A percentile compares a stretch with the other conserved stretches of the same genome.
Conservation (phyloP, 2,329 filamentous ascomycete genomes). For the Fusarium burgessii region DNA sequence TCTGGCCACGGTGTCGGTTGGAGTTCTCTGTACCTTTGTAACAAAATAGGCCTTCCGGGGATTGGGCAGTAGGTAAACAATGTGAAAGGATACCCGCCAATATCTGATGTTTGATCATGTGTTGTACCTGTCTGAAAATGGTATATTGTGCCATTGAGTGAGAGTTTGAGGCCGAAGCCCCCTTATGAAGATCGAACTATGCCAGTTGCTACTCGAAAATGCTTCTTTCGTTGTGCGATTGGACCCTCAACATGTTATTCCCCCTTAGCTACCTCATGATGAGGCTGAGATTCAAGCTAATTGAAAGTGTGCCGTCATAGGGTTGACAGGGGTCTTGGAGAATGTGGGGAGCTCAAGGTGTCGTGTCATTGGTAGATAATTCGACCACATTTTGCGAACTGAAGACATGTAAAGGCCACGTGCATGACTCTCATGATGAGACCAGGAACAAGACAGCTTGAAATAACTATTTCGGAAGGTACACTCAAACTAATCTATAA, state of each 20-base stretch:
- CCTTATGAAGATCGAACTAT: background rate
- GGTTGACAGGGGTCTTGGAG: conserved; percentile 33
- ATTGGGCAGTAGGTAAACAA: conserved; percentile 42
- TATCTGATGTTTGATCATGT: conserved; percentile 11
- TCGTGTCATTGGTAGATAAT: conserved; percentile 16
- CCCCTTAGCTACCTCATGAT: background rate
- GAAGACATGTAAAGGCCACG: conserved; percentile 5
- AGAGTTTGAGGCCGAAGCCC: background rate
- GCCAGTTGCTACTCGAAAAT: too few relatives aligned
- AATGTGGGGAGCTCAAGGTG: conserved; percentile 34
- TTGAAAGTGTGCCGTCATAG: conserved; percentile 38
- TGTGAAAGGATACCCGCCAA: conserved; percentile 47
- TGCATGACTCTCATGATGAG: background rate
- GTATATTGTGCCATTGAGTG: conserved; percentile 6
- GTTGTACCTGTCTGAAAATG: background rate
- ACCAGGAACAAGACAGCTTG: background rate
- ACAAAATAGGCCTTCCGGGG: conserved; percentile 42
- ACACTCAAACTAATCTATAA: background rate
- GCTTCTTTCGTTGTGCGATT: background rate
- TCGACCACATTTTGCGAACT: background rate
- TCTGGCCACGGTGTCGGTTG: conserved; percentile 46
- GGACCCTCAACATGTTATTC: background rate
- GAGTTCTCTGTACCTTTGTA: conserved; percentile 48
- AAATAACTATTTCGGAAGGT: background rate
- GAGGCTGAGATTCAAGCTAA: conserved; percentile 30